phyloP scores from a whole-genome alignment of 139 green algal species.

The Chlorella sp. region DNA sequence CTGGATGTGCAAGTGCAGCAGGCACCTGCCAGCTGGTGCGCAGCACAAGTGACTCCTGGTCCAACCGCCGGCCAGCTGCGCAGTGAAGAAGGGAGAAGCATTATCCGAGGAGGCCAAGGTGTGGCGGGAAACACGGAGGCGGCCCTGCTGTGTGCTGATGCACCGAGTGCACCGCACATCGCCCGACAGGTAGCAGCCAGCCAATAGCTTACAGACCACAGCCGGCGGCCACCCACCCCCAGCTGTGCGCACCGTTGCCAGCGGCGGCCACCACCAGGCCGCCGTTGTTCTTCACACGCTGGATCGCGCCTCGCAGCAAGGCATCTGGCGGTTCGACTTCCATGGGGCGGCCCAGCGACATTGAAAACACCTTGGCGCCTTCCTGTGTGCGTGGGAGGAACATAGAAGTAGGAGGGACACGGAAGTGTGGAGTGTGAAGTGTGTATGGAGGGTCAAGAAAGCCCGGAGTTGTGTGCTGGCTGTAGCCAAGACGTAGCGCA shows the following conservation, averaged over 20 bases:
- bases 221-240: background rate
- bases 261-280: background rate
- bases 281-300: background rate
- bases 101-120: no score
- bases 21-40: background rate
- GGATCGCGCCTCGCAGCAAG: background rate
- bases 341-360: background rate
- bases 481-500: no score
- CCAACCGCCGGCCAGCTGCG: background rate
- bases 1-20: background rate
- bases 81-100: background rate
- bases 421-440: no score
- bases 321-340: background rate
- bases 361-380: conserved; percentile 1
- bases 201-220: background rate
- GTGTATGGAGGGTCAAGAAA: no score
- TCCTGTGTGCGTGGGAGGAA: no score
- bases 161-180: background rate
- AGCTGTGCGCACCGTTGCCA: conserved; percentile 17
- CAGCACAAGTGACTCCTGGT: background rate
- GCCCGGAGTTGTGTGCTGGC: no score
- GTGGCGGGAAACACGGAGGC: background rate
- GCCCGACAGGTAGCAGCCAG: background rate
- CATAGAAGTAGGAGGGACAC: no score
- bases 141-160: background rate